Conservation (phyloP, 2,329 filamentous ascomycete species). For the Penicillium sp. region DNA sequence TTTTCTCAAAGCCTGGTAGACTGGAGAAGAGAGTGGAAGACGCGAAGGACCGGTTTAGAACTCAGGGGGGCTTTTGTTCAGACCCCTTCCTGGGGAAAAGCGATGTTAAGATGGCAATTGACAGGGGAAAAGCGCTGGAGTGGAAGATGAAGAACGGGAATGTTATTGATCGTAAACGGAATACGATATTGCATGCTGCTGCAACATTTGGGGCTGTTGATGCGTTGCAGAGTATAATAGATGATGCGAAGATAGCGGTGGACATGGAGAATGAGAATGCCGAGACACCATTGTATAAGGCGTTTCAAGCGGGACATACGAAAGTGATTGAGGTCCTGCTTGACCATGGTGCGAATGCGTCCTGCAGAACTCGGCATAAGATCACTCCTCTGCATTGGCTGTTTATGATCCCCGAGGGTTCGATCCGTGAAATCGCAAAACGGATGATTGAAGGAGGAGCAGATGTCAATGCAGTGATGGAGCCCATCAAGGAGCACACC, state of each 20-base stretch:
- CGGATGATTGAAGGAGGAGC: constrained; percentile 22
- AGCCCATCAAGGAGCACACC: constrained; percentile 18
- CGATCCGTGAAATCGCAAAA: constrained; percentile 16
- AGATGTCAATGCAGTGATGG: constrained; percentile 21
- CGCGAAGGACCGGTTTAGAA: constrained; percentile 21
- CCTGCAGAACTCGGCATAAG: constrained; percentile 17
- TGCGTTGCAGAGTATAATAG: constrained; percentile 16
- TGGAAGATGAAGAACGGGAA: constrained; percentile 11
- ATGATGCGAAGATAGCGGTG: constrained; percentile 11
- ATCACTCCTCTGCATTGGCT: constrained; percentile 29
- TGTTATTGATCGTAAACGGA: constrained; percentile 25
- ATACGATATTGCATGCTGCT: constrained; percentile 28
- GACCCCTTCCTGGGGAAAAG: constrained; percentile 25
- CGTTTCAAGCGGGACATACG: constrained; percentile 28
- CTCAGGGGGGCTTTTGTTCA: constrained; percentile 22
- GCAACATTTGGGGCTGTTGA: constrained; percentile 20
- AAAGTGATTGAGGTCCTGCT: constrained; percentile 25
- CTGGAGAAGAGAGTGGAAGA: constrained; percentile 10
- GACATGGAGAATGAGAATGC: constrained; percentile 26
- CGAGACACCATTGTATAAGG: constrained; percentile 30
- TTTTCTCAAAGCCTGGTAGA: constrained; percentile 15
- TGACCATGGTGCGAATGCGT: constrained; percentile 22
- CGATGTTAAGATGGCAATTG: constrained; percentile 11
- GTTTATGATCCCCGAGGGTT: constrained; percentile 20
- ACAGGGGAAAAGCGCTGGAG: constrained; percentile 4